Base-by-base conservation (phyloP, 2,329 filamentous ascomycete genomes). In the Zymoseptoria crescenta region DNA sequence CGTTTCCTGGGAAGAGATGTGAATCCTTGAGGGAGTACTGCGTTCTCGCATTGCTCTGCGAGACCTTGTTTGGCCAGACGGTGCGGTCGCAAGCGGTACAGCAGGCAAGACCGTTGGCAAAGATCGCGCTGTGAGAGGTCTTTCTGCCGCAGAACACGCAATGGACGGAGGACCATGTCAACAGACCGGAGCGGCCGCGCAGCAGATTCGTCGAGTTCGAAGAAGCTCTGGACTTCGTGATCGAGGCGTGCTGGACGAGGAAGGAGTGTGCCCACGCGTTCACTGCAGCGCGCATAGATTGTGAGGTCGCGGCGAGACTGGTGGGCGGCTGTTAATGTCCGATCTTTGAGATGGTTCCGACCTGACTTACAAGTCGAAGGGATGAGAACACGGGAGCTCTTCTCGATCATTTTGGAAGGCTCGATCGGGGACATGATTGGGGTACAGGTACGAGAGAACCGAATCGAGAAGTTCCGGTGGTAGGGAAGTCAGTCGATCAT, bases 71-170 rank as follows among this genome's bases (percentile, higher is more conserved):
- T 3, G 65, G 61, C 68, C 69, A 72, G 13, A 70, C 51, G 41
- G 53, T 56, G 41, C 61, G 60, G 52, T 72, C 70, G 59, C 69
- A 72, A 0, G 24, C 24, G 2, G 19, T 20, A 55, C 70, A 72
- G 60, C 69, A 71, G 9, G 57, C 49, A 16, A 71, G 41, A 1
- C 67, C 65, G 49, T 67, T 72, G 55, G 68, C 64, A 16, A 72
- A 59, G 21, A 70, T 68, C 8, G 69, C 68, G 3, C 54, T 59
- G 2, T 68, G 61, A 2, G 21, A 4, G 24, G 62, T 63, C 8
- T 56, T 59, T 29, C 65, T 70, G 21, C 70, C 70, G 60, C 70
- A 72, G 59, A 72, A 71, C 55, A 68, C 59, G 54, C 70, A 72
- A 57, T 67, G 58, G 9, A 55, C 59, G 2, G 59, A 52, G 8